A percentile compares a stretch with the other conserved stretches of the same genome.
These are phyloP conservation scores for Erigeron canadensis DNA, from an alignment of 129 eudicot species.

Conservation along the genomic window DNA sequence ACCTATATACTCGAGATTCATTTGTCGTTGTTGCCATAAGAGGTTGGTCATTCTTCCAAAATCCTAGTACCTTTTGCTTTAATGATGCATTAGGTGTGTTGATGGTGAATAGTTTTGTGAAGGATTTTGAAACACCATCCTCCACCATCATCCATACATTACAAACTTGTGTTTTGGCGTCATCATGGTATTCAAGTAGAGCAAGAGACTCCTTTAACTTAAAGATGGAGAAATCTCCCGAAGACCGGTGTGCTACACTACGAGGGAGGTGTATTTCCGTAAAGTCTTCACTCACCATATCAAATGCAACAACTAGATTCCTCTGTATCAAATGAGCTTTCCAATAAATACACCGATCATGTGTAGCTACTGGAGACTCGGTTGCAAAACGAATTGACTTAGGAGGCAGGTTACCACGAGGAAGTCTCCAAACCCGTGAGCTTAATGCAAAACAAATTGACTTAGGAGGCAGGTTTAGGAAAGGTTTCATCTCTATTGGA, in stretches of 20 bases:
- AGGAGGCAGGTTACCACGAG: neutral
- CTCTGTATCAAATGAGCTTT: neutral
- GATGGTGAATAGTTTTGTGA: neutral
- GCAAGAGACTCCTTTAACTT: neutral
- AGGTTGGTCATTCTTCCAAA: too few species aligned
- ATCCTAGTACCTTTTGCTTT: neutral
- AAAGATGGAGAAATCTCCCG: neutral
- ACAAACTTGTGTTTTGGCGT: neutral
- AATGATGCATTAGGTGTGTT: too few species aligned
- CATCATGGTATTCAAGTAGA: neutral
- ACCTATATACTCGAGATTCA: neutral
- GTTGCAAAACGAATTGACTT: neutral
- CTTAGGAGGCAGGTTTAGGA: too few species aligned
- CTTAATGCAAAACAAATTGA: neutral
- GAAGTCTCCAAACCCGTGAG: neutral
- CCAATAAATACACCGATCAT: conserved; percentile 3
- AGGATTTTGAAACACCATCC: neutral
- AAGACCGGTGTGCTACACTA: neutral
- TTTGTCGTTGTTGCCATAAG: neutral
- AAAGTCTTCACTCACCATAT: neutral
- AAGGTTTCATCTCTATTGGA: too few species aligned
- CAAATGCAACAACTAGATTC: neutral
- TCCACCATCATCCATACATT: neutral
- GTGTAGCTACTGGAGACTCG: neutral
- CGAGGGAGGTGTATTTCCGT: neutral